Base-by-base conservation (phyloP, 352 stramenopile genomes). In the Pythium sukuiense region DNA sequence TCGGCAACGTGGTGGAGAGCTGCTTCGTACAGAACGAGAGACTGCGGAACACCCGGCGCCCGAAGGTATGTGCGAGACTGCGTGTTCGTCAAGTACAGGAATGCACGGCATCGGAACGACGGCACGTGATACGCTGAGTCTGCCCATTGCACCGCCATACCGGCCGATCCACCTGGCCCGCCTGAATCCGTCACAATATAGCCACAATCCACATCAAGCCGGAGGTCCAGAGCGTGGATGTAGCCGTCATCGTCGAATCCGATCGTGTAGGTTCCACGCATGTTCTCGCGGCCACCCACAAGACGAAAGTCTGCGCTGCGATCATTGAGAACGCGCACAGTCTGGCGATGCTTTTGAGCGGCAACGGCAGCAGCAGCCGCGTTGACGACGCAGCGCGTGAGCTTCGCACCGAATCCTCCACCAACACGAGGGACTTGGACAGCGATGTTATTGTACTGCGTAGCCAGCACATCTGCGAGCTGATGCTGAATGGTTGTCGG, bases 351-450 rank as follows among this genome's bases (percentile, higher is more conserved):
- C 53, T 81, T 78, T 20, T 67, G 46, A 0, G 72, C 64, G n/a
- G 63, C 68, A n/a, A 87, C 66, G 8, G 79, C 75, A 30, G 73
- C 74, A 20, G 74, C 67, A 20, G 53, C 61, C 7, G 79, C 74
- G 46, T 73, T 72, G 24, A 79, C 43, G 2, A 81, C 52, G 39
- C 73, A 67, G 32, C 74, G 71, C 11, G 66, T 81, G 20, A 84
- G 60, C 61, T 87, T 87, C 8, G 69, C 79, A 20, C 79, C 79
- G 71, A 87, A 87, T 7, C 64, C 79, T 20, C 79, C 79, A 37
- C 79, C 79, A 6, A 72, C 70, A 14, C 79, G 71, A n/a, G 66
- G 65, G 27, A 77, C 76, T 60, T 80, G 53, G 14, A 81, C 62
- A 3, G 49, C 67, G 30, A 85, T 61, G 18, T 76, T 41, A 33